A percentile compares a stretch with the other conserved stretches of the same genome.
These are phyloP conservation scores for Carallia brachiata DNA, from an alignment of 345 rosid species.

Conservation along the genomic window DNA sequence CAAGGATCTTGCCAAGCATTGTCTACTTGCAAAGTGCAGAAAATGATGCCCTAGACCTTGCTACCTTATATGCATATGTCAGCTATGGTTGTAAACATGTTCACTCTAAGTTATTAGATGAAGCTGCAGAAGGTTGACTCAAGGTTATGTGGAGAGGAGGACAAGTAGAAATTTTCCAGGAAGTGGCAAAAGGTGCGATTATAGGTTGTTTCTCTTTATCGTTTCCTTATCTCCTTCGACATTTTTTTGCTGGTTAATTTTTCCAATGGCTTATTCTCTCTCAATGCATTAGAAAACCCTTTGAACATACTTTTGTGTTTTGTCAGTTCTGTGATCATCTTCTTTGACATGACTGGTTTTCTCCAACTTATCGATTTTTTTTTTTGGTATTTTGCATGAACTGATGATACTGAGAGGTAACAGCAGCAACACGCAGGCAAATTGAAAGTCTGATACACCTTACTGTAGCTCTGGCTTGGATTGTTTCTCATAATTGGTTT, in stretches of 20 bases:
- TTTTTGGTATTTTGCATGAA: background rate
- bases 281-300: no score
- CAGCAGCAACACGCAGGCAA: constrained; percentile 94
- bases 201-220: background rate
- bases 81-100: constrained; percentile 82
- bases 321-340: no score
- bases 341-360: background rate
- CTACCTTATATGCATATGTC: constrained; percentile 71
- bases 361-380: background rate
- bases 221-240: background rate
- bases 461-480: constrained; percentile 91
- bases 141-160: constrained; percentile 84
- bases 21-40: constrained; percentile 56
- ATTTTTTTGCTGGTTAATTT: no score
- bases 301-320: no score
- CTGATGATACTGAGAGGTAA: constrained; percentile 53
- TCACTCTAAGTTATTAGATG: constrained; percentile 84
- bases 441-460: constrained; percentile 87
- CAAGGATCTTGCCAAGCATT: constrained; percentile 85
- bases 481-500: constrained; percentile 83
- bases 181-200: constrained; percentile 67
- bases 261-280: no score
- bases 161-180: constrained; percentile 93
- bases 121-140: constrained; percentile 87
- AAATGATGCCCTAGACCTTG: constrained; percentile 63